Percentiles rank a stretch among this genome's conserved stretches.
phyloP scores from a whole-genome alignment of 78 protist genomes.

The Dictyostelium firmibasis region DNA sequence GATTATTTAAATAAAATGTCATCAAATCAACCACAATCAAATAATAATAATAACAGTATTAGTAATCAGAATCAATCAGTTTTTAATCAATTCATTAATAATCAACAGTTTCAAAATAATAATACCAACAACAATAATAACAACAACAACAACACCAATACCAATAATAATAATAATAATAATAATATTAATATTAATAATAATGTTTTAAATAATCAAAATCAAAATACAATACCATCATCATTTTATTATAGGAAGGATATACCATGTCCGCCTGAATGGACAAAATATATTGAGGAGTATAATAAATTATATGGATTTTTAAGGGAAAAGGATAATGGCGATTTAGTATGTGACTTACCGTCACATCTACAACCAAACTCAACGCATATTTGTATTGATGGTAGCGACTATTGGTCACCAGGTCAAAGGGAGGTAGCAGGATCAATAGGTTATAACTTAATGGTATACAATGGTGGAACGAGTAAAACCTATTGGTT shows the following conservation, averaged over 20 bases:
- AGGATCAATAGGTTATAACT: slow-evolving; percentile 11
- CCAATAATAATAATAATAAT: not conserved
- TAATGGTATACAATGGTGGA: slow-evolving; percentile 31
- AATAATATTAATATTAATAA: not conserved
- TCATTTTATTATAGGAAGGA: slow-evolving; percentile 6
- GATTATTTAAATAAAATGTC: slow-evolving; percentile 7
- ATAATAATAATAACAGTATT: not conserved
- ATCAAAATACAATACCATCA: not conserved
- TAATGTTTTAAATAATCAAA: not conserved
- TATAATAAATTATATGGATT: not conserved
- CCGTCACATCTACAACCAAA: slow-evolving; percentile 3
- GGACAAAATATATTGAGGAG: not conserved
- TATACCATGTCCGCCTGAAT: slow-evolving; percentile 29
- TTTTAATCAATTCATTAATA: too few relatives aligned
- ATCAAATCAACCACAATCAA: not conserved
- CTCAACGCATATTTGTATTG: slow-evolving; percentile 9
- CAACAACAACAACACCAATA: not conserved
- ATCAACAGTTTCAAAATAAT: not conserved
- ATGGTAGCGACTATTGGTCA: slow-evolving; percentile 42
- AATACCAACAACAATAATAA: not conserved
- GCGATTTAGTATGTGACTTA: slow-evolving; percentile 26
- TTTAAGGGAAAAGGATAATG: not conserved
- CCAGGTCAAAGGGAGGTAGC: slow-evolving; percentile 31
- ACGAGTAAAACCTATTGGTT: slow-evolving; percentile 19
- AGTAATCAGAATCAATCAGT: not conserved